Evolutionary conservation across 306 rosid species (phyloP).

Genomic region (Prosopis cineraria): DNA sequence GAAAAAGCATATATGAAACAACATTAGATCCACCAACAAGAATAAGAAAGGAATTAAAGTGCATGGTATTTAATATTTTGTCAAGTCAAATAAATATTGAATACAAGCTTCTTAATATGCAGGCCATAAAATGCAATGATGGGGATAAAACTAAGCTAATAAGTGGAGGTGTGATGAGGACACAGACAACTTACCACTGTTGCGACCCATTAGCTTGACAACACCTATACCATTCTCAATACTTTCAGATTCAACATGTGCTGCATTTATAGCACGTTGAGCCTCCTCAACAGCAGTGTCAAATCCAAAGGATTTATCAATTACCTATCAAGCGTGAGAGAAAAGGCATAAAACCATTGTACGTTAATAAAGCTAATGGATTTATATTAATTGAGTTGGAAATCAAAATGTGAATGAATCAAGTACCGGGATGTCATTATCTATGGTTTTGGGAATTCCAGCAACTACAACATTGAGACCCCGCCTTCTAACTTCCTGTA

Average conservation of each 20-base stretch:
- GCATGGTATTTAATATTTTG: background rate
- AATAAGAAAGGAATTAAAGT: background rate
- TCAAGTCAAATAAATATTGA: conserved; percentile 6
- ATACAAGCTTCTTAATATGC: background rate
- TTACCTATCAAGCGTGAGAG: conserved; percentile 56
- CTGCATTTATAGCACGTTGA: conserved; percentile 98
- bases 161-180: conserved; percentile 27
- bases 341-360: conserved; percentile 28
- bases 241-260: conserved; percentile 92
- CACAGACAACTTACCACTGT: conserved; percentile 68
- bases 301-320: conserved; percentile 93
- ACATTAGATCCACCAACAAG: conserved; percentile 16
- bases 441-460: conserved; percentile 98
- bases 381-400: conserved; percentile 8
- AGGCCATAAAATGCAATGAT: background rate
- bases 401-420: conserved; percentile 16
- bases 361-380: conserved; percentile 25
- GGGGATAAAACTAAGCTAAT: conserved; percentile 1
- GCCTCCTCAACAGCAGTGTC: conserved; percentile 99
- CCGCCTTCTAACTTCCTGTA: conserved; percentile 82
- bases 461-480: conserved; percentile 87
- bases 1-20: background rate
- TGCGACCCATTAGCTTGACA: conserved; percentile 95
- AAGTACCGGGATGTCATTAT: conserved; percentile 87
- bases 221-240: conserved; percentile 91